A percentile compares a stretch with the other conserved stretches of the same genome.
Conservation (phyloP, 2,329 filamentous ascomycete genomes). For the Ceratocystis papillata region DNA sequence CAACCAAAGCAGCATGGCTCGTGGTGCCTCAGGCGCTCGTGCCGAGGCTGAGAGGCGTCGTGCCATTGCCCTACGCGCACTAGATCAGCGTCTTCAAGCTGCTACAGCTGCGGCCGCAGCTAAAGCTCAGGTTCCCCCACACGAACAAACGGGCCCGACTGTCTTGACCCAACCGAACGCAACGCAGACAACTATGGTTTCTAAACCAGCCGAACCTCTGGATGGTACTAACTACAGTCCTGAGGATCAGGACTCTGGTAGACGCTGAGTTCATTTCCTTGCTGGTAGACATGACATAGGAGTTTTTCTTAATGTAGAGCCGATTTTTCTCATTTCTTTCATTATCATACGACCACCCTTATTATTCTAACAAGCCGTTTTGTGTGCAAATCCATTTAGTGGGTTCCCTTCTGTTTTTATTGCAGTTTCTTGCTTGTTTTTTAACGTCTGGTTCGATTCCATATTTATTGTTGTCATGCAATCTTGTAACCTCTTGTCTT, state of each 20-base stretch:
- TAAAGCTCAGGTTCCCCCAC: conserved; percentile 28
- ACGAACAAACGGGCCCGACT: conserved; percentile 41
- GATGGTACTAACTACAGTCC: conserved; percentile 62
- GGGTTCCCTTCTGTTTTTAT: background rate
- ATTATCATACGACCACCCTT: background rate
- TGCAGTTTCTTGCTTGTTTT: background rate
- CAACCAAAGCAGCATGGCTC: conserved; percentile 45
- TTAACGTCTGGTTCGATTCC: background rate
- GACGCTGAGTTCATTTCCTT: background rate
- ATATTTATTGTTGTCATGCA: no score
- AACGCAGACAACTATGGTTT: conserved; percentile 48
- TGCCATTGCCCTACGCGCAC: conserved; percentile 76
- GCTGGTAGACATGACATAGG: no score
- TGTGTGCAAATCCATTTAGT: background rate
- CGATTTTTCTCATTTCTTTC: background rate
- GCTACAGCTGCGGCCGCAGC: conserved; percentile 47
- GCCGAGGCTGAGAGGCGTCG: conserved; percentile 86
- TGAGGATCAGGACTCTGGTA: conserved; percentile 40
- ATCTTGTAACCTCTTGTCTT: no score
- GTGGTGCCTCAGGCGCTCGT: conserved; percentile 56
- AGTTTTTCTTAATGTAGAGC: background rate
- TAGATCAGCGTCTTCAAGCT: conserved; percentile 86
- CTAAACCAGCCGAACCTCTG: conserved; percentile 45
- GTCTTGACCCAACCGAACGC: conserved; percentile 48
- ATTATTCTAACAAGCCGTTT: background rate